A percentile compares a stretch with the other conserved stretches of the same genome.
Evolutionary conservation across 2,329 filamentous ascomycete species (phyloP).

Genomic region (Leptosphaerulina australis): DNA sequence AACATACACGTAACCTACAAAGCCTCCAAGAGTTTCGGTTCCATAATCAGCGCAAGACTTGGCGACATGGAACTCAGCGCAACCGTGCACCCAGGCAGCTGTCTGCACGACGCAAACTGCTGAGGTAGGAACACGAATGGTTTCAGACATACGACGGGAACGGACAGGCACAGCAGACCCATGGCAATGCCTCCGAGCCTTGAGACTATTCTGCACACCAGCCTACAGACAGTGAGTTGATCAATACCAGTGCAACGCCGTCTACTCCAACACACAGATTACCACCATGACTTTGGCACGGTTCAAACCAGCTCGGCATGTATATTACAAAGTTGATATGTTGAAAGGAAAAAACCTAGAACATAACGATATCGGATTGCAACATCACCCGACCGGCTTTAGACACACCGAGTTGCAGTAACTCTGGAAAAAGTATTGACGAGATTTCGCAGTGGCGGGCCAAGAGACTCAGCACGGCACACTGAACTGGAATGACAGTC

Average conservation of each 20-base stretch:
- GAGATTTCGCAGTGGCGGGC: slow-evolving; percentile 62
- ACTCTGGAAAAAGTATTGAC: slow-evolving; percentile 62
- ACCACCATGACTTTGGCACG: slow-evolving; percentile 58
- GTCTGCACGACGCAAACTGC: slow-evolving; percentile 61
- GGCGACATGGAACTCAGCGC: slow-evolving; percentile 65
- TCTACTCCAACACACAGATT: slow-evolving; percentile 52
- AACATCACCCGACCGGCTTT: slow-evolving; percentile 66
- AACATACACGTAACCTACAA: slow-evolving; percentile 66
- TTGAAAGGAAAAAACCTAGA: slow-evolving; percentile 59
- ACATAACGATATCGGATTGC: slow-evolving; percentile 65
- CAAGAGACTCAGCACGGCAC: slow-evolving; percentile 56
- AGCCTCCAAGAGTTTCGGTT: slow-evolving; percentile 62
- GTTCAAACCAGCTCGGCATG: slow-evolving; percentile 59
- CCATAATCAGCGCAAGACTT: slow-evolving; percentile 61
- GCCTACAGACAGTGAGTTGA: slow-evolving; percentile 52
- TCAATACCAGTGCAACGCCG: slow-evolving; percentile 55
- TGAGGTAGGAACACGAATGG: slow-evolving; percentile 64
- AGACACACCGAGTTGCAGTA: slow-evolving; percentile 67
- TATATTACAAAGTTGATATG: slow-evolving; percentile 55
- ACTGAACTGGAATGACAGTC: slow-evolving; percentile 31
- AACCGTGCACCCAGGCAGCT: slow-evolving; percentile 65
- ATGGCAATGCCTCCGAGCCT: slow-evolving; percentile 44
- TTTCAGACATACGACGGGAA: slow-evolving; percentile 63
- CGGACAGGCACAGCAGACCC: slow-evolving; percentile 53
- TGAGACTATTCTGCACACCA: slow-evolving; percentile 46